Conservation (phyloP, 2,329 filamentous ascomycete species). For the Neonectria punicea region DNA sequence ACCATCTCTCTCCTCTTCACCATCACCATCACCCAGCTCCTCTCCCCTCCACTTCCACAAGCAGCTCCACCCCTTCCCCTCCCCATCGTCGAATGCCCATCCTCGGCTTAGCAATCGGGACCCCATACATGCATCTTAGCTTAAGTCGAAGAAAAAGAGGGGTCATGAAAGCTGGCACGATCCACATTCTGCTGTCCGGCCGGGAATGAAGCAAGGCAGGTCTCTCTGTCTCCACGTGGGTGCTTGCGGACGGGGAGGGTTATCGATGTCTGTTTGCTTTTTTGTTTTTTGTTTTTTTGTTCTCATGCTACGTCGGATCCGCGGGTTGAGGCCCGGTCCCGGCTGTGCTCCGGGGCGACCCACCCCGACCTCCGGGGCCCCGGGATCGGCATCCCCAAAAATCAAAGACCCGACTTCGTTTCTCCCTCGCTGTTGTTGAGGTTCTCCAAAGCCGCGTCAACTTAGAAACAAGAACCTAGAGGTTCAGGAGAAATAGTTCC, state of each 20-base stretch:
- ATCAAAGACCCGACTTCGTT: neutral
- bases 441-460: neutral
- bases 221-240: neutral
- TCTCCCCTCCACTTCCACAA: neutral
- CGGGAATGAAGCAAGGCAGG: too few species aligned
- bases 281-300: too few species aligned
- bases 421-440: neutral
- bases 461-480: neutral
- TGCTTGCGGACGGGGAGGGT: neutral
- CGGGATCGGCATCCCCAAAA: neutral
- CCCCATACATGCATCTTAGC: conserved; percentile 16
- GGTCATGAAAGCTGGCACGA: neutral
- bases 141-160: neutral
- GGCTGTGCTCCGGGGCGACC: neutral
- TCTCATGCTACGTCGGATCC: neutral
- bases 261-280: neutral
- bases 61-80: conserved; percentile 6
- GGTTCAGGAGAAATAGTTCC: neutral
- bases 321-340: neutral
- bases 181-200: neutral
- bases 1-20: neutral
- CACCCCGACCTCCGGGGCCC: neutral
- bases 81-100: conserved; percentile 38
- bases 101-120: conserved; percentile 39
- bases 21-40: neutral